These are phyloP conservation scores for Xerocomellus intermedius DNA, from an alignment of 768 basidiomycete species.

Conservation along the genomic window DNA sequence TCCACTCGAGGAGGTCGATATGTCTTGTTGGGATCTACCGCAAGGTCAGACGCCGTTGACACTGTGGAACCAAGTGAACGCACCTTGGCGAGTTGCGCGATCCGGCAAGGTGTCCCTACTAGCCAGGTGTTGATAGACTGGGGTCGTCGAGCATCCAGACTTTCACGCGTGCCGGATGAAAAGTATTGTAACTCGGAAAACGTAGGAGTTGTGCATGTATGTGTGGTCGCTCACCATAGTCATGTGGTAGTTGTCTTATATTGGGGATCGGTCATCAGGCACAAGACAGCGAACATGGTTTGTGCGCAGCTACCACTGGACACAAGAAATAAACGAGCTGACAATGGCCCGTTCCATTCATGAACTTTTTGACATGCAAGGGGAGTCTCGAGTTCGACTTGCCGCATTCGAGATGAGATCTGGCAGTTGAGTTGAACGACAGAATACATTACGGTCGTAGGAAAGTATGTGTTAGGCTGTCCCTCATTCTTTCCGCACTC, in stretches of 20 bases:
- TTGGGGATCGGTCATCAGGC: no score
- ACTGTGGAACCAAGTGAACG: neutral
- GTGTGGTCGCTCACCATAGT: no score
- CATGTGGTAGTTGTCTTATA: no score
- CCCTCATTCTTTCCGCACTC: slow-evolving; percentile 51
- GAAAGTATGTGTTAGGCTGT: neutral
- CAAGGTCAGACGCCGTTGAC: neutral
- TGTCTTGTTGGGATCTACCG: neutral
- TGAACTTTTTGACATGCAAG: neutral
- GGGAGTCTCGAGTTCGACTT: neutral
- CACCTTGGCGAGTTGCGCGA: neutral
- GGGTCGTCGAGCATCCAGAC: no score
- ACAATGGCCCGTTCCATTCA: neutral
- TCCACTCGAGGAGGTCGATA: neutral
- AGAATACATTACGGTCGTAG: neutral
- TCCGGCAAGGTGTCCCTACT: no score
- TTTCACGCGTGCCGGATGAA: no score
- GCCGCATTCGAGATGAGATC: neutral
- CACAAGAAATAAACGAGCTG: no score
- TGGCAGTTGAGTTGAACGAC: neutral
- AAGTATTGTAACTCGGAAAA: no score
- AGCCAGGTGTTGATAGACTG: no score
- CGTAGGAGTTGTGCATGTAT: no score
- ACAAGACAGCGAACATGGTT: no score
- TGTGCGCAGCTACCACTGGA: no score